Base-by-base conservation (phyloP, 2,329 filamentous ascomycete genomes). In the Dendrostoma leiphaemia region DNA sequence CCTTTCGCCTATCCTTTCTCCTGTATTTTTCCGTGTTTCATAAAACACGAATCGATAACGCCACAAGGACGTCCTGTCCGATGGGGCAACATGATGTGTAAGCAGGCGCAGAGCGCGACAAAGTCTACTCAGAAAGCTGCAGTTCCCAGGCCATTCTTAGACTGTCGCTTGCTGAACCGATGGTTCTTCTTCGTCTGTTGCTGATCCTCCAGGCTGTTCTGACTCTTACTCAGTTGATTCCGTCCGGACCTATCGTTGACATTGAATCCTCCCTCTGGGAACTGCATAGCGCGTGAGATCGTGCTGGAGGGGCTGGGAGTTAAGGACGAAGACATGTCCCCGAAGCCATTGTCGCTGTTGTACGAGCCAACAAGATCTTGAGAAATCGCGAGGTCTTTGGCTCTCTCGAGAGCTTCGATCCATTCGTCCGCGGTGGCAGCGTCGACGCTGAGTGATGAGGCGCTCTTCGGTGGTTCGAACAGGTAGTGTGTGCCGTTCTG, bases 391-490 rank as follows among this genome's bases (percentile, higher is more conserved):
- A 95, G 80, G 58, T 97, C 92, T 65, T 88, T 88, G 6, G 94
- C 91, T 60, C 89, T 85, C 62, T 96, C 91, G 38, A 99, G 78
- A 37, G 85, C 86, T 63, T 96, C 92, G 46, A 97, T 81, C 94
- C 94, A 99, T 69, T 97, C 93, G 61, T 94, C 86, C 5, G 90
- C 89, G 58, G 85, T 84, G 40, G 82, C 82, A 38, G 80, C 80
- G 59, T 85, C 86, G 21, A 80, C 78, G 59, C 76, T 81, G 12
- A 32, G 15, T 45, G 78, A 78, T 62, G 67, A 64, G 54, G 85
- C 84, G 17, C 85, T 81, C 68, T 95, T 96, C n/a, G 85, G 80
- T 65, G 97, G 92, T 73, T 99, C 94, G 65, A 99, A 99, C 13
- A 89, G 89, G 68, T 90, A 94, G 64, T 95, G 92, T 65, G 92